Evolutionary conservation across 2,329 filamentous ascomycete genomes (phyloP).

Genomic region (Lizonia empirigonia): DNA sequence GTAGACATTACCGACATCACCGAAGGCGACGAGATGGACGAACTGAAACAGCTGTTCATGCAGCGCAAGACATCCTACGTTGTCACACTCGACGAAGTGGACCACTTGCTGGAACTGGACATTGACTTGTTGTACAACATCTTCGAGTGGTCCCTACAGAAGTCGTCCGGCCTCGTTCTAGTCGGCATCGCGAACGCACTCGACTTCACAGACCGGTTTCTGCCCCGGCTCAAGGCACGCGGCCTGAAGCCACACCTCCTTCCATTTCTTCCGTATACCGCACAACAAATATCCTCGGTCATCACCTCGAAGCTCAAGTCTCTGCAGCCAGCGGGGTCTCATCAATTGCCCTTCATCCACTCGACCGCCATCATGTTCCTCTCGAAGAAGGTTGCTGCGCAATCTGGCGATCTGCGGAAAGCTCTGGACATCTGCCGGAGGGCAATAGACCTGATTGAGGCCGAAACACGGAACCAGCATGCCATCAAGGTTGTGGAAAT

Average conservation of each 20-base stretch:
- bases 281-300: slow-evolving; percentile 83
- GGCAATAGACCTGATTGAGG: slow-evolving; percentile 86
- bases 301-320: slow-evolving; percentile 82
- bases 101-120: slow-evolving; percentile 88
- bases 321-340: slow-evolving; percentile 64
- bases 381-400: slow-evolving; percentile 90
- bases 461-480: slow-evolving; percentile 77
- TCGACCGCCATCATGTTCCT: slow-evolving; percentile 93
- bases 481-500: slow-evolving; percentile 62
- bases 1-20: slow-evolving; percentile 63
- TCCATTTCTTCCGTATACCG: slow-evolving; percentile 91
- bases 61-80: slow-evolving; percentile 68
- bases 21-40: slow-evolving; percentile 70
- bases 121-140: slow-evolving; percentile 87
- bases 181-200: slow-evolving; percentile 96
- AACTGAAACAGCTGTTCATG: slow-evolving; percentile 73
- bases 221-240: slow-evolving; percentile 89
- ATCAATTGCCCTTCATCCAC: slow-evolving; percentile 85
- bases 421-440: slow-evolving; percentile 93
- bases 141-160: slow-evolving; percentile 94
- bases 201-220: slow-evolving; percentile 91
- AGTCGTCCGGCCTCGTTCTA: slow-evolving; percentile 77
- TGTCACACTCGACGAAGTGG: slow-evolving; percentile 93
- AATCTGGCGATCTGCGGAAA: slow-evolving; percentile 92
- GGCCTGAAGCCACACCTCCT: slow-evolving; percentile 89